Evolutionary conservation across 2,329 filamentous ascomycete genomes (phyloP).

Genomic region (Colletotrichum tanaceti): DNA sequence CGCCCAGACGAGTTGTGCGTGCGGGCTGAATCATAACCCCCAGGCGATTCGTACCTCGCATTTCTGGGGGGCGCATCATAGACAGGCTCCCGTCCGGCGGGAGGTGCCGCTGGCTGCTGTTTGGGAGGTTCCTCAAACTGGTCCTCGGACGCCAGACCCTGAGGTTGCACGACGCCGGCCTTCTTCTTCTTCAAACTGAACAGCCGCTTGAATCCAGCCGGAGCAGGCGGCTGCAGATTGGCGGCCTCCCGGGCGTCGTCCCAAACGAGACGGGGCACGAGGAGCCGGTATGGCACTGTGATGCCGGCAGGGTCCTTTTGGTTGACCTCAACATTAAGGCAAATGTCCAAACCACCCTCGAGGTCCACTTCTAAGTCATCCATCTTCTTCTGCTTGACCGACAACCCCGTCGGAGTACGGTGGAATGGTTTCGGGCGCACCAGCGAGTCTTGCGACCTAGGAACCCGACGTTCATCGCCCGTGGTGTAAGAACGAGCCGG

Average conservation of each 20-base stretch:
- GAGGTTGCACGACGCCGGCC: slow-evolving; percentile 7
- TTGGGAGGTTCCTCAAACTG: slow-evolving; percentile 10
- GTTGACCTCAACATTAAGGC: slow-evolving; percentile 89
- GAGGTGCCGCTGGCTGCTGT: slow-evolving; percentile 15
- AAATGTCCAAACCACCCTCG: slow-evolving; percentile 86
- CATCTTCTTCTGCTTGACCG: slow-evolving; percentile 68
- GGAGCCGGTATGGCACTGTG: slow-evolving; percentile 85
- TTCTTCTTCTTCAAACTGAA: slow-evolving; percentile 56
- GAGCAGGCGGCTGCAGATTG: slow-evolving; percentile 44
- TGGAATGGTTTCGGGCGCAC: slow-evolving; percentile 62
- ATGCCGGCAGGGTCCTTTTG: slow-evolving; percentile 87
- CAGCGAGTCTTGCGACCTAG: slow-evolving; percentile 33
- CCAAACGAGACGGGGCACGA: slow-evolving; percentile 82
- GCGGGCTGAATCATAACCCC: slow-evolving; percentile 27
- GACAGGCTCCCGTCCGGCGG: slow-evolving; percentile 36
- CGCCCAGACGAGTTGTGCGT: slow-evolving; percentile 26
- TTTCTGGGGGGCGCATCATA: slow-evolving; percentile 28
- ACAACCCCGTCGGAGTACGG: slow-evolving; percentile 77
- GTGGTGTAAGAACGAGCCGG: slow-evolving; percentile 45
- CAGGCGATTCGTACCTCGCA: slow-evolving; percentile 31
- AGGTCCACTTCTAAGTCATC: slow-evolving; percentile 75
- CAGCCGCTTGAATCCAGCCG: slow-evolving; percentile 57
- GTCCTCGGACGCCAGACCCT: slow-evolving; percentile 27
- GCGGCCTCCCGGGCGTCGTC: slow-evolving; percentile 50
- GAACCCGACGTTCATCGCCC: slow-evolving; percentile 42